Evolutionary conservation across 371 early-diverging fungal species (phyloP), one percentile per base, ranked within the genome.

Genomic region (Mortierella sp.): DNA sequence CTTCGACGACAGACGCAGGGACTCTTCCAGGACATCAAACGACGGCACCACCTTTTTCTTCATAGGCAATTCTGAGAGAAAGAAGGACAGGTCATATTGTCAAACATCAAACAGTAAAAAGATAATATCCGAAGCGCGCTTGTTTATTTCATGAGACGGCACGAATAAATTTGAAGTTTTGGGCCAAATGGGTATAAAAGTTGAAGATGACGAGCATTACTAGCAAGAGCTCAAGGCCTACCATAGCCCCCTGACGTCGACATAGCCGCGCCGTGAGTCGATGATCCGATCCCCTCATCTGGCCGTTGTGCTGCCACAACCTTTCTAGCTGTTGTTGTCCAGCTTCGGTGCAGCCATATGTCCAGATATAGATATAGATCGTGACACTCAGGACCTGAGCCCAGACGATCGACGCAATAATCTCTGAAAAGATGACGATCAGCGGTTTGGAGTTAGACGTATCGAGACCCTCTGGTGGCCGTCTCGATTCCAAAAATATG

Each of bases 381-480:
- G 78, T 54, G 12, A 76, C 48, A n/a, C 70, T 65, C 34, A 76
- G 48, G 23, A 76, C 50, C 43, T 76, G 78, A 19, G 70, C 50
- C 78, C 78, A 76, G n/a, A 76, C 21, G n/a, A 76, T 65, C 6
- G 65, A 76, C 6, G 70, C 78, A 41, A 76, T 61, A 51, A 76
- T 76, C 43, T 76, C 78, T 2, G 78, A 65, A 24, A 76, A 50
- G 43, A 76, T 76, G 47, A 76, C 78, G 19, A 60, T 26, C 59
- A 76, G 31, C 7, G 78, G 78, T 26, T 76, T 76, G 7, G 78
- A 76, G 39, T 58, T 64, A 31, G 78, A 64, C 3, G 65, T 58
- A 24, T 76, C 78, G n/a, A 76, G 42, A 6, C 78, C 78, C 32
- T 76, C 78, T 7, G 78, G 78, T 4, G 78, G 78, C n/a, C 78